These are phyloP conservation scores for Cyclospora cayetanensis DNA, from an alignment of 169 alveolate species.

Conservation along the genomic window DNA sequence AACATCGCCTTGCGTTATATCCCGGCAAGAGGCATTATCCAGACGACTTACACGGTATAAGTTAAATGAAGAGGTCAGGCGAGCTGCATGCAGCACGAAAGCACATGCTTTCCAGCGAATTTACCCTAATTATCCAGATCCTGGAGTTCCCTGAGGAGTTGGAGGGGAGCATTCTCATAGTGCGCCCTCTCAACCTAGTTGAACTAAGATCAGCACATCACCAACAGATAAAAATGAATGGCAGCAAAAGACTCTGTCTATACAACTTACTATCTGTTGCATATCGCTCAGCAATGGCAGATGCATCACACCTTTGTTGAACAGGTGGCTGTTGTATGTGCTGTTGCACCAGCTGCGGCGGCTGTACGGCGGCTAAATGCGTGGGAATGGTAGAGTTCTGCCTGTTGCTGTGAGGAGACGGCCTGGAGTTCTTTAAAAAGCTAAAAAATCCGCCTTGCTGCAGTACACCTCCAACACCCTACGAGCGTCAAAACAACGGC, in stretches of 20 bases:
- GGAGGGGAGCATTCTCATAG: too few relatives aligned
- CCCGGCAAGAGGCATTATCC: too few relatives aligned
- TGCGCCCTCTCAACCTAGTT: too few relatives aligned
- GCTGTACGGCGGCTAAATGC: conserved; percentile 24
- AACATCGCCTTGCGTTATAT: background rate
- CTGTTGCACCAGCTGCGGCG: conserved; percentile 43
- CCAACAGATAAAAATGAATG: too few relatives aligned
- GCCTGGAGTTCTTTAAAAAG: conserved; percentile 51
- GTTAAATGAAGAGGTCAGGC: conserved; percentile 24
- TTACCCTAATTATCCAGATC: too few relatives aligned
- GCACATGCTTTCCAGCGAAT: too few relatives aligned
- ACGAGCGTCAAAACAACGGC: background rate
- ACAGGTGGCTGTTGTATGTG: conserved; percentile 12
- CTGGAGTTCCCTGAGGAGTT: too few relatives aligned
- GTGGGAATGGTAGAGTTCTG: background rate
- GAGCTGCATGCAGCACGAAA: conserved; percentile 39
- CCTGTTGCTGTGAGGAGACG: conserved; percentile 51
- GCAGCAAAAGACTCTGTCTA: too few relatives aligned
- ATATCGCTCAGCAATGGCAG: conserved; percentile 15
- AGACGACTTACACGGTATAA: too few relatives aligned
- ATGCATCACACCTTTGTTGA: conserved; percentile 13
- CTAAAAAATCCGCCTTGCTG: conserved; percentile 69
- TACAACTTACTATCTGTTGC: conserved; percentile 16
- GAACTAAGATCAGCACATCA: too few relatives aligned
- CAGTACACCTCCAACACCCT: conserved; percentile 55